Conservation (phyloP, 2,329 filamentous ascomycete genomes). For the Nemania serpens region DNA sequence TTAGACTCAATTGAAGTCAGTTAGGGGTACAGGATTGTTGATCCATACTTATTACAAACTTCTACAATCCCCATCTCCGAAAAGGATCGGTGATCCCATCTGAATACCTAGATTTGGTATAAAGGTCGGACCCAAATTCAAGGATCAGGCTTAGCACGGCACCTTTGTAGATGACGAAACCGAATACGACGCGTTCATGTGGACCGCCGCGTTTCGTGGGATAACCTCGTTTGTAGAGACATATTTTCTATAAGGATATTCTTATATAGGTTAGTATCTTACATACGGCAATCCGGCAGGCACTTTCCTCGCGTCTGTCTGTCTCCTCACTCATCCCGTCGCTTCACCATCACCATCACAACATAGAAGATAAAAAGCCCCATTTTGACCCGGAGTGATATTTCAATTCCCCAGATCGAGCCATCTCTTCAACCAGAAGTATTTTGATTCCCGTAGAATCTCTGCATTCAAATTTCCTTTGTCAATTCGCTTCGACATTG, state of each 20-base stretch:
- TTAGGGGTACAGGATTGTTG: neutral
- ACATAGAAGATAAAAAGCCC: neutral
- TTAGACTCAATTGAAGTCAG: neutral
- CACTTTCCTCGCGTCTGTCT: no score
- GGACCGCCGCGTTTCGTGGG: no score
- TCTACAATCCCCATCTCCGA: neutral
- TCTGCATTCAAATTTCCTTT: neutral
- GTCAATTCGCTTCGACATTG: no score
- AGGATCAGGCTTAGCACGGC: no score
- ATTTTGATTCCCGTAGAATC: neutral
- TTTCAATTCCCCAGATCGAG: neutral
- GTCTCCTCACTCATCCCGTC: no score
- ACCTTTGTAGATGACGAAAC: constrained; percentile 24
- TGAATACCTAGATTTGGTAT: no score
- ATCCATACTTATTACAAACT: neutral
- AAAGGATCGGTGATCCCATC: neutral
- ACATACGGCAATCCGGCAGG: no score
- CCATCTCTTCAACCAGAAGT: neutral
- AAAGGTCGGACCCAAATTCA: no score
- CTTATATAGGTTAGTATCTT: neutral
- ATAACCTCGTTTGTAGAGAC: no score
- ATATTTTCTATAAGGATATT: neutral
- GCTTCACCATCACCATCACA: neutral
- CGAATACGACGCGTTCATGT: constrained; percentile 20
- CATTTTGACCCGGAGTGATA: neutral